These are phyloP conservation scores for Podospora anserina DNA, from an alignment of 495 filamentous ascomycete species.

Conservation along the genomic window DNA sequence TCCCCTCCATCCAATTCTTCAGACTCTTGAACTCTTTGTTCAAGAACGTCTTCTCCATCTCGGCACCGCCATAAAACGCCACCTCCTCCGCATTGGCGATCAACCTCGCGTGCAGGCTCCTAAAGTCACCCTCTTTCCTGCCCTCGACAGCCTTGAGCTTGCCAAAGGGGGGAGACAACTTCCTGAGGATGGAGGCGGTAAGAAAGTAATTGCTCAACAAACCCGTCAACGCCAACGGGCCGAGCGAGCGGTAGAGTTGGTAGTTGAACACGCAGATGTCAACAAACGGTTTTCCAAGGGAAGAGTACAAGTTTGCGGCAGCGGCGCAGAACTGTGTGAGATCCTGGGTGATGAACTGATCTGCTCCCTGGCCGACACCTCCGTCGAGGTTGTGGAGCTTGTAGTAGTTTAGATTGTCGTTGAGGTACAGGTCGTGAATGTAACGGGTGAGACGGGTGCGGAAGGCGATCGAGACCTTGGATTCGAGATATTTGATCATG, in stretches of 20 bases:
- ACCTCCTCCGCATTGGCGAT: conserved; percentile 98
- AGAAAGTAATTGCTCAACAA: conserved; percentile 88
- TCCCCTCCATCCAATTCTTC: conserved; percentile 91
- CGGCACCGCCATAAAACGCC: conserved; percentile 95
- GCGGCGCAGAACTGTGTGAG: conserved; percentile 90
- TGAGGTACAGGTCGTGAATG: conserved; percentile 96
- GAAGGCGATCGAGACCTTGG: conserved; percentile 97
- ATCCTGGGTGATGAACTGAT: conserved; percentile 98
- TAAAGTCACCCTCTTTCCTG: conserved; percentile 88
- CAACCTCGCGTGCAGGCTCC: conserved; percentile 80
- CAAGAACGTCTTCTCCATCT: conserved; percentile 87
- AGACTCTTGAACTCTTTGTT: conserved; percentile 87
- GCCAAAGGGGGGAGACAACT: conserved; percentile 89
- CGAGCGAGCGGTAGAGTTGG: conserved; percentile 87
- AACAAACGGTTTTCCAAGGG: conserved; percentile 91
- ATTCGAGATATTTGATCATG: conserved; percentile 97
- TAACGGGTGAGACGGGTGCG: conserved; percentile 93
- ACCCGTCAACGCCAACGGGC: conserved; percentile 80
- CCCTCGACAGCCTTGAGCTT: conserved; percentile 95
- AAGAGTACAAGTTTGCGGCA: conserved; percentile 91
- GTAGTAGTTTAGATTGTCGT: conserved; percentile 92
- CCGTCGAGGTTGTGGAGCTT: conserved; percentile 93
- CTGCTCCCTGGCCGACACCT: conserved; percentile 83
- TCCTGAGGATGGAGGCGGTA: conserved; percentile 82
- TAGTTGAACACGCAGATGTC: conserved; percentile 97